phyloP scores from a whole-genome alignment of 1,139 yeast genomes.

The Taiozyma onychis region DNA sequence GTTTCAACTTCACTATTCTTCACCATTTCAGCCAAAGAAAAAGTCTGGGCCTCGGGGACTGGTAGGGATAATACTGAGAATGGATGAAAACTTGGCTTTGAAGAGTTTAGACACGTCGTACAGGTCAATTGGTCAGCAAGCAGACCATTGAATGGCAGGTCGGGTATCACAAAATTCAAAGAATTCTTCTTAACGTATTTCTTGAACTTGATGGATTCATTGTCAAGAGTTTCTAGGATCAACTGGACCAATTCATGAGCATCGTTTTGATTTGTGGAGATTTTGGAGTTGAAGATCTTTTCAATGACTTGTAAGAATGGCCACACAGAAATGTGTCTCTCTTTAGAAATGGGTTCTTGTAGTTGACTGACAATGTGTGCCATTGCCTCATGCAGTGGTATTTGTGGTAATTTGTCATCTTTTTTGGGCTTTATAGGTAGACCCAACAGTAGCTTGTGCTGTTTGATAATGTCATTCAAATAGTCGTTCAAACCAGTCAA shows the following conservation, averaged over 20 bases:
- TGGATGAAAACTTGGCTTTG: constrained; percentile 54
- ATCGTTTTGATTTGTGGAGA: constrained; percentile 84
- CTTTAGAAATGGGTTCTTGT: constrained; percentile 52
- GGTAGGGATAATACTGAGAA: constrained; percentile 70
- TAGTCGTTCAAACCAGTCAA: constrained; percentile 60
- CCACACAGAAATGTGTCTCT: constrained; percentile 69
- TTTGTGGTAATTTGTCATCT: constrained; percentile 23
- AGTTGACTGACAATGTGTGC: constrained; percentile 49
- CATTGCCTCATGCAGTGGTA: constrained; percentile 54
- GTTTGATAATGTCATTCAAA: constrained; percentile 39
- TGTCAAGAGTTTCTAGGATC: constrained; percentile 70
- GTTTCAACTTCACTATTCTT: constrained; percentile 58
- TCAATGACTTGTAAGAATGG: constrained; percentile 70
- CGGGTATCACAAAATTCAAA: constrained; percentile 34
- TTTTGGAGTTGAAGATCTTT: constrained; percentile 66
- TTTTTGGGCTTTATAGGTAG: constrained; percentile 13
- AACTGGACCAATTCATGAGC: constrained; percentile 89
- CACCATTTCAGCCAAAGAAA: constrained; percentile 50
- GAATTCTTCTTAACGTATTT: constrained; percentile 29
- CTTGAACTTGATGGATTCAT: constrained; percentile 47
- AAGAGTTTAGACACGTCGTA: constrained; percentile 55
- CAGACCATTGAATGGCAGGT: constrained; percentile 71
- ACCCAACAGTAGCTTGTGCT: constrained; percentile 23
- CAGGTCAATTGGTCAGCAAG: constrained; percentile 66
- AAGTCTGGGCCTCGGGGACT: constrained; percentile 55